Base-by-base conservation (phyloP, 129 eudicot species). In the Ambrosia trifida region DNA sequence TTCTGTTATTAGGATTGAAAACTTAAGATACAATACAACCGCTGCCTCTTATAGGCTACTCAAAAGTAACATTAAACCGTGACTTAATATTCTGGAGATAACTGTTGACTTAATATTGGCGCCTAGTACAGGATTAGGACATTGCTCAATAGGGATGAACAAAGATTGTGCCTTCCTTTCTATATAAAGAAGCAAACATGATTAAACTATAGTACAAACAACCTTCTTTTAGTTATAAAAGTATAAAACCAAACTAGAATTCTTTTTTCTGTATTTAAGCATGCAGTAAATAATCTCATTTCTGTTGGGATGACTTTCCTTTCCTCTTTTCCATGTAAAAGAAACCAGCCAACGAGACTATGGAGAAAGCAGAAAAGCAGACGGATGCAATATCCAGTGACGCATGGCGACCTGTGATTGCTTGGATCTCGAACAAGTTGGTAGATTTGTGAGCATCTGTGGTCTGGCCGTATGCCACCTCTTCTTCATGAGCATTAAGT, bases 241-340 rank as follows among this genome's bases (percentile, higher is more conserved):
- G 1, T 44, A 59, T 14, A 49, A 62, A 69, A 69, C 18, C 66
- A 54, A 43, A 75, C n/a, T 33, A 35, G 14, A 18, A 20, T 62
- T 17, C 16, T 74, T 50, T 36, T 64, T 35, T 7, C 47, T 45
- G 68, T 41, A 60, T 46, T 46, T 31, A 47, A 46, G 38, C 2
- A 68, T 61, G 60, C 32, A 49, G 51, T 4, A 5, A 7, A 17
- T 44, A 58, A 45, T 24, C 78, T 80, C 71, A 87, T 64, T 79
- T 77, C 74, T 80, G 57, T 57, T 73, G 75, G 40, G 87, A 63
- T 18, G 72, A 11, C 69, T 70, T 90, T 28, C 79, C 79, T 80
- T 70, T 87, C 1, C 85, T 85, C 69, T 87, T 87, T 75, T 90
- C 95, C 83, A 81, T 14, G 83, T 71, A 81, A 79, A 87, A 90